Conservation (phyloP, 495 filamentous ascomycete species). For the Filosporella fistucella region DNA sequence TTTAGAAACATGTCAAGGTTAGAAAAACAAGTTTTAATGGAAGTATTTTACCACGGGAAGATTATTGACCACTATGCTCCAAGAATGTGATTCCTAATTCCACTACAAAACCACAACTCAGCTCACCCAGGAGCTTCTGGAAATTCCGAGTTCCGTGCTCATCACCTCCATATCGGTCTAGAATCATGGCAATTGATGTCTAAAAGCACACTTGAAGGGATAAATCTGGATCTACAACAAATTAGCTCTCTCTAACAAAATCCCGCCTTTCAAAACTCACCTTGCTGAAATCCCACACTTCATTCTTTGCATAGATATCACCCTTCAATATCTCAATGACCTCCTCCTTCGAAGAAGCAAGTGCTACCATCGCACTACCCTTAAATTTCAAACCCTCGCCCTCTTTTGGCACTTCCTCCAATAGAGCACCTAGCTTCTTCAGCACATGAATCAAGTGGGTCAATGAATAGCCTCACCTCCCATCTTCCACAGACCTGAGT, state of each 20-base stretch:
- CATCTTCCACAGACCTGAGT: conserved; percentile 45
- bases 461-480: conserved; percentile 42
- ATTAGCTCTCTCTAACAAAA: neutral
- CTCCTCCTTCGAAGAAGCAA: conserved; percentile 63
- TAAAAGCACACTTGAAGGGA: conserved; percentile 30
- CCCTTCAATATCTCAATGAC: conserved; percentile 59
- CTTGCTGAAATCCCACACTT: conserved; percentile 83
- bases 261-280: conserved; percentile 36
- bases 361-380: conserved; percentile 62
- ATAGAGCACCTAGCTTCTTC: conserved; percentile 54
- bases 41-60: too few relatives aligned
- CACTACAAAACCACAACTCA: too few relatives aligned
- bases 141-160: too few relatives aligned
- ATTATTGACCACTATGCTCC: too few relatives aligned
- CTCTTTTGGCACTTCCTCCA: conserved; percentile 61
- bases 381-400: conserved; percentile 60
- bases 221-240: conserved; percentile 27
- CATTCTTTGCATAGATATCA: conserved; percentile 65
- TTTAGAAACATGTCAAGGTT: too few relatives aligned
- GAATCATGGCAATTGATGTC: neutral
- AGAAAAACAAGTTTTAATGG: too few relatives aligned
- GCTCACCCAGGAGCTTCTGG: too few relatives aligned
- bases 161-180: too few relatives aligned
- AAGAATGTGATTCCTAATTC: too few relatives aligned
- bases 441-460: neutral